Evolutionary conservation across 106 monocot species (phyloP).

Genomic region (Phalaenopsis aphrodite): DNA sequence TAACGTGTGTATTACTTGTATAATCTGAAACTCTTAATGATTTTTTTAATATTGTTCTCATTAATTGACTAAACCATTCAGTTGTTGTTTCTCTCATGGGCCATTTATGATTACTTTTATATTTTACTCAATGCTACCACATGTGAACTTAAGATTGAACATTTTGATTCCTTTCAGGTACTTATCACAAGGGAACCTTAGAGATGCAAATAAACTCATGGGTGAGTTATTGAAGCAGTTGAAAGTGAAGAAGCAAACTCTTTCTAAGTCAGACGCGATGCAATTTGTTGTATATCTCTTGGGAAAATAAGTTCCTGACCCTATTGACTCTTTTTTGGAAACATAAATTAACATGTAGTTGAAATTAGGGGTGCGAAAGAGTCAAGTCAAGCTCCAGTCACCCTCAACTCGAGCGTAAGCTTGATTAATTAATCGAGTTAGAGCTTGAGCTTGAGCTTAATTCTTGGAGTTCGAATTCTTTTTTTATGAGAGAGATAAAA

Average conservation of each 20-base stretch:
- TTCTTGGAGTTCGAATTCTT: too few species aligned
- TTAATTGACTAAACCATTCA: background rate
- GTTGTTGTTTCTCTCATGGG: background rate
- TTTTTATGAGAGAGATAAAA: too few species aligned
- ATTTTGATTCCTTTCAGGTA: slow-evolving; percentile 46
- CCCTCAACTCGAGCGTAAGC: too few species aligned
- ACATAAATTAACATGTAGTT: background rate
- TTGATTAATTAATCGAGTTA: too few species aligned
- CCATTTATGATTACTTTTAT: background rate
- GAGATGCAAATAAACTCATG: slow-evolving; percentile 80
- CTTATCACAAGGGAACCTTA: slow-evolving; percentile 76
- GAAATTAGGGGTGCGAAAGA: background rate
- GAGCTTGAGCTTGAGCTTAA: too few species aligned
- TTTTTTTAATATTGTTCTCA: background rate
- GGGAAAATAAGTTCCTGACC: slow-evolving; percentile 46
- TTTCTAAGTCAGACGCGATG: slow-evolving; percentile 60
- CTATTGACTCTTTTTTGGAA: background rate
- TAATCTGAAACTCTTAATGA: background rate
- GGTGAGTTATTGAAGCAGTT: slow-evolving; percentile 58
- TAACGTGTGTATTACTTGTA: background rate
- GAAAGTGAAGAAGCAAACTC: slow-evolving; percentile 34
- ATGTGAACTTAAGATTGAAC: background rate
- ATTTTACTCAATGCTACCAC: background rate
- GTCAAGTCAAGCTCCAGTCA: too few species aligned
- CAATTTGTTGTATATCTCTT: slow-evolving; percentile 74